Evolutionary conservation across 768 basidiomycete species (phyloP).

Genomic region (Lactarius deliciosus): DNA sequence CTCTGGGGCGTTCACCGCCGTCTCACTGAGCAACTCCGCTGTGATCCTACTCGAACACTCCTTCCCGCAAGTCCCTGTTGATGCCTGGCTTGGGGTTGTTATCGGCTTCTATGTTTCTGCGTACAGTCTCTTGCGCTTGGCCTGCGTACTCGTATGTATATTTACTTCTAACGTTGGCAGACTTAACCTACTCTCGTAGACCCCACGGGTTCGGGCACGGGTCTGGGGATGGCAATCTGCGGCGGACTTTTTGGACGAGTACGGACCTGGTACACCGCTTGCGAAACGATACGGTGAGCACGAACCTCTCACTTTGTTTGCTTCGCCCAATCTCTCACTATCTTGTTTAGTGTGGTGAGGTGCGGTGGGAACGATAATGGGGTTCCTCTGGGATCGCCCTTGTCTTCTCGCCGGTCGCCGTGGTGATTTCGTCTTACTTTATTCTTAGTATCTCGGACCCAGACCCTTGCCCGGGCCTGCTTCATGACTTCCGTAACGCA

Average conservation of each 20-base stretch:
- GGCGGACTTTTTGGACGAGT: neutral
- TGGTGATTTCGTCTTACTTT: too few species aligned
- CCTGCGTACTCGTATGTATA: neutral
- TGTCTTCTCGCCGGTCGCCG: neutral
- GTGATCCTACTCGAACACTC: neutral
- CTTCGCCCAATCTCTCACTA: neutral
- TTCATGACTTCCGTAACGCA: too few species aligned
- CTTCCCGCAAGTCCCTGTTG: neutral
- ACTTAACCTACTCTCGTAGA: neutral
- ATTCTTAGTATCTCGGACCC: too few species aligned
- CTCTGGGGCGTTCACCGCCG: neutral
- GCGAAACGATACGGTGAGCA: slow-evolving; percentile 8
- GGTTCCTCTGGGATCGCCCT: slow-evolving; percentile 13
- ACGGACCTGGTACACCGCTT: slow-evolving; percentile 12
- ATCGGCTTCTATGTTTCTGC: neutral
- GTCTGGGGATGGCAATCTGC: neutral
- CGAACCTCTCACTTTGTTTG: neutral
- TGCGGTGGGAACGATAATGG: neutral
- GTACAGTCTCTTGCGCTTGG: neutral
- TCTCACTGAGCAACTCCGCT: neutral
- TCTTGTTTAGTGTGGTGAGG: slow-evolving; percentile 12
- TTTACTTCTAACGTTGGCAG: neutral
- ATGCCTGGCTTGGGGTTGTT: neutral
- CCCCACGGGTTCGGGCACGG: neutral
- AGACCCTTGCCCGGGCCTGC: too few species aligned